Percentiles rank a stretch among this genome's conserved stretches.
Conservation (phyloP, 2,329 filamentous ascomycete species). For the Zymoseptoria passerinii region DNA sequence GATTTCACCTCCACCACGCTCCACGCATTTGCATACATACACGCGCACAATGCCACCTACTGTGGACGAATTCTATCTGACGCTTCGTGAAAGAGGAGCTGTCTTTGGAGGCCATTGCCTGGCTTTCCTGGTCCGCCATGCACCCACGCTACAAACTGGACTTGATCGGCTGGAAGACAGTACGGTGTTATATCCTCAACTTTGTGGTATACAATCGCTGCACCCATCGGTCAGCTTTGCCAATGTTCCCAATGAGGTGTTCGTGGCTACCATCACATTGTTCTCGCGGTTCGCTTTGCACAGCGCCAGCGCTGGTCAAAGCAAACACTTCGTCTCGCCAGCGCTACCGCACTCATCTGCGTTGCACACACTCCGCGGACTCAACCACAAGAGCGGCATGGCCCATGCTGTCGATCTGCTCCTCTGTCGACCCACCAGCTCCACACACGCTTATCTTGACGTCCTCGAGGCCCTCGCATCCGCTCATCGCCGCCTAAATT, state of each 20-base stretch:
- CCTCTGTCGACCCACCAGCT: slow-evolving; percentile 7
- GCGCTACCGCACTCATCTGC: not conserved
- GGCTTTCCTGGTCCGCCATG: slow-evolving; percentile 48
- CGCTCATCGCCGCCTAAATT: not conserved
- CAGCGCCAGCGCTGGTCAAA: not conserved
- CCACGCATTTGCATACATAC: slow-evolving; percentile 58
- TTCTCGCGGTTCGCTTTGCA: slow-evolving; percentile 2
- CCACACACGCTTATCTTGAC: slow-evolving; percentile 20
- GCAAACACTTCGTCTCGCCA: not conserved
- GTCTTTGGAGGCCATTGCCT: slow-evolving; percentile 45
- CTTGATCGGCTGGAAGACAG: slow-evolving; percentile 39
- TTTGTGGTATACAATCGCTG: slow-evolving; percentile 4
- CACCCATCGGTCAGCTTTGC: not conserved
- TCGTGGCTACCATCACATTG: slow-evolving; percentile 3
- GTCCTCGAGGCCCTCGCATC: slow-evolving; percentile 17
- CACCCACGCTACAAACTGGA: slow-evolving; percentile 41
- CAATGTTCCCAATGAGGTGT: slow-evolving; percentile 2
- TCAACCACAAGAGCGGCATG: slow-evolving; percentile 10
- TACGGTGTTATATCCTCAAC: slow-evolving; percentile 6
- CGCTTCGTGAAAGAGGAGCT: slow-evolving; percentile 48
- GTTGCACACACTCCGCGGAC: slow-evolving; percentile 4
- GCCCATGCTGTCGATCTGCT: slow-evolving; percentile 25
- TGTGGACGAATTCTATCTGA: slow-evolving; percentile 49
- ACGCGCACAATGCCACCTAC: slow-evolving; percentile 54
- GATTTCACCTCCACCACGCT: slow-evolving; percentile 45